Evolutionary conservation across 139 green algal genomes (phyloP), one percentile per base, ranked within the genome.

Genomic region (Chlamydomonas sp.): DNA sequence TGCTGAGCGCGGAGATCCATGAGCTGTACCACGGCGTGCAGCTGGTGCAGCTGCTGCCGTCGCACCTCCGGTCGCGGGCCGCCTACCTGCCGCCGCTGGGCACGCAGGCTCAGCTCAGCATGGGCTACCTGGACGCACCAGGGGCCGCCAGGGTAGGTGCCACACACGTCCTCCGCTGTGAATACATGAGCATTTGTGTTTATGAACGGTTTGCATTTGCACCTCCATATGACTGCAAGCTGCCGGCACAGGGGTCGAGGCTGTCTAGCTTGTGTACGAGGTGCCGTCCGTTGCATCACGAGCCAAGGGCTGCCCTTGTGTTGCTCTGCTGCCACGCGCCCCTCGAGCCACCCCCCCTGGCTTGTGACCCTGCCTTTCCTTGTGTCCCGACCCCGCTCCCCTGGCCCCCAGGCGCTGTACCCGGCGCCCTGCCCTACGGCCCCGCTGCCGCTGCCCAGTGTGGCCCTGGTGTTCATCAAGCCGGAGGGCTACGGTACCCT

Each of bases 21-120:
- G 82, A 85, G 9, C 59, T 85, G 66, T 85, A 85, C 80, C 58
- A 85, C 57, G 80, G 80, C 15, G 80, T 85, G 57, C 80, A 85
- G 80, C 58, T 85, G 66, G 78, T 85, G 5, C 58, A 78, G 57
- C 59, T 85, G 16, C 80, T 85, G 1, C 80, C 80, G 20, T 63
- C 67, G 2, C 80, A 85, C 66, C 80, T 85, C 5, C 62, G 63
- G 67, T 4, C 59, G 20, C 80, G 80, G 1, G 80, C 68, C 67
- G 80, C 80, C 5, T 78, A 85, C 80, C 68, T 64, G 20, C 80
- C 80, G 58, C 80, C 80, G 20, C 80, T 85, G 20, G 73, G 73
- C 20, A 69, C 68, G 0, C 17, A n/a, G 58, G 80, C 16, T 31
- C 68, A 78, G 80, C 80, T 85, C 14, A 59, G 67, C 0, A 67